Evolutionary conservation across 1,139 yeast species (phyloP).

Genomic region (Saccharomyces hybrid): DNA sequence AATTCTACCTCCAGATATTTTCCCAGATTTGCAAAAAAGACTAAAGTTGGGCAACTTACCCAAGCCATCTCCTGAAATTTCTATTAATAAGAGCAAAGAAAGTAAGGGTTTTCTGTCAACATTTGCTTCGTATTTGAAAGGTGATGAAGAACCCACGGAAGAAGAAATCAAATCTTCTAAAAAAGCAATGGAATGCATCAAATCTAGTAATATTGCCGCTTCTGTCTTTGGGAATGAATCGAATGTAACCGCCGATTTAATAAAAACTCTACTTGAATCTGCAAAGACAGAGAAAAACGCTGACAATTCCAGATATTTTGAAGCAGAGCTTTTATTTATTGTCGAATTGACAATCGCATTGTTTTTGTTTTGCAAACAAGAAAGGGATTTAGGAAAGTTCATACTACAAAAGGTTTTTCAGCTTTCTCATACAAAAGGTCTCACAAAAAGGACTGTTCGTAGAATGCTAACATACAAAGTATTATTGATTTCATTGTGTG

Average conservation of each 20-base stretch:
- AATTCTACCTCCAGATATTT: conserved; percentile 58
- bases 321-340: conserved; percentile 4
- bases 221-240: conserved; percentile 6
- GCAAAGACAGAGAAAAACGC: not conserved
- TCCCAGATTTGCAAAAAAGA: conserved; percentile 54
- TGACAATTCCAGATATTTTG: conserved; percentile 6
- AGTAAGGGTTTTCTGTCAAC: conserved; percentile 78
- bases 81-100: conserved; percentile 53
- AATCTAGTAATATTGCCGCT: conserved; percentile 4
- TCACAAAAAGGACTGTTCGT: conserved; percentile 22
- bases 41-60: conserved; percentile 47
- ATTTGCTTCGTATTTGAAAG: conserved; percentile 83
- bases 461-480: conserved; percentile 28
- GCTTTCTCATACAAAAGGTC: conserved; percentile 11
- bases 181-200: conserved; percentile 43
- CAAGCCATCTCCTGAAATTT: conserved; percentile 56
- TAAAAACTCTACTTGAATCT: conserved; percentile 1
- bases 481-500: conserved; percentile 26
- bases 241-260: conserved; percentile 2
- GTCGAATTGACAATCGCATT: conserved; percentile 33
- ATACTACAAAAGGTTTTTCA: conserved; percentile 20
- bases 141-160: conserved; percentile 91
- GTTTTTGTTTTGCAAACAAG: conserved; percentile 39
- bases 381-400: conserved; percentile 27
- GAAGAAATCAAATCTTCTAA: conserved; percentile 84